Evolutionary conservation across 306 rosid genomes (phyloP).

Genomic region (Gastrolobium villosum): DNA sequence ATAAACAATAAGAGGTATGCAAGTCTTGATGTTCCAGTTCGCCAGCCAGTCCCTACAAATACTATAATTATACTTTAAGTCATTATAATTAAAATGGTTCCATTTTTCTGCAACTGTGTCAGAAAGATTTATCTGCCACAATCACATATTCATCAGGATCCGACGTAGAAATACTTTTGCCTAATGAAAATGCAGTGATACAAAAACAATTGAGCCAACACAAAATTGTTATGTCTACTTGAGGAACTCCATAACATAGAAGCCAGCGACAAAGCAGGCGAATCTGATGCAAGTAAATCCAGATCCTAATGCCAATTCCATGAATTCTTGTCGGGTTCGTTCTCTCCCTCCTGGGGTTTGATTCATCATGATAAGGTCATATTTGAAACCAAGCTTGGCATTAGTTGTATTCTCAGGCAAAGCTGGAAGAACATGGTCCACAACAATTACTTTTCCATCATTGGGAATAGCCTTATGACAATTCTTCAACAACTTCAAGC

Average conservation of each 20-base stretch:
- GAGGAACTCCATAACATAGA: constrained; percentile 35
- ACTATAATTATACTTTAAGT: no score
- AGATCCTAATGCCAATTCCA: constrained; percentile 11
- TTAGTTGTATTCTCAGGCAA: neutral
- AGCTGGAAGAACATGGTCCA: constrained; percentile 32
- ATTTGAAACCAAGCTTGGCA: neutral
- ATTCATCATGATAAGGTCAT: constrained; percentile 39
- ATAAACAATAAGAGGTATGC: no score
- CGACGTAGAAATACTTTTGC: no score
- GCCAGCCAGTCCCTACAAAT: no score
- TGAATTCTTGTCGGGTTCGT: constrained; percentile 29
- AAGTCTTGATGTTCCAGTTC: no score
- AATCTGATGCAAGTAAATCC: constrained; percentile 30
- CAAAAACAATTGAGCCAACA: no score
- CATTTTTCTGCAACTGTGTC: no score
- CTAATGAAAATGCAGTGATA: no score
- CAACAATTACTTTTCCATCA: constrained; percentile 43
- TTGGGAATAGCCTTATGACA: constrained; percentile 25
- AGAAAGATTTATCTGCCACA: no score
- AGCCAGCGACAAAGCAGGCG: neutral
- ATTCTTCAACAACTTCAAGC: constrained; percentile 41
- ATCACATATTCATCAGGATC: no score
- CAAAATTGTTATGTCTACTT: neutral
- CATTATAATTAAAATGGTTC: no score
- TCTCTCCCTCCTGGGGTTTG: constrained; percentile 47